Evolutionary conservation across 768 basidiomycete genomes (phyloP).

Genomic region (Mycena epipterygia): DNA sequence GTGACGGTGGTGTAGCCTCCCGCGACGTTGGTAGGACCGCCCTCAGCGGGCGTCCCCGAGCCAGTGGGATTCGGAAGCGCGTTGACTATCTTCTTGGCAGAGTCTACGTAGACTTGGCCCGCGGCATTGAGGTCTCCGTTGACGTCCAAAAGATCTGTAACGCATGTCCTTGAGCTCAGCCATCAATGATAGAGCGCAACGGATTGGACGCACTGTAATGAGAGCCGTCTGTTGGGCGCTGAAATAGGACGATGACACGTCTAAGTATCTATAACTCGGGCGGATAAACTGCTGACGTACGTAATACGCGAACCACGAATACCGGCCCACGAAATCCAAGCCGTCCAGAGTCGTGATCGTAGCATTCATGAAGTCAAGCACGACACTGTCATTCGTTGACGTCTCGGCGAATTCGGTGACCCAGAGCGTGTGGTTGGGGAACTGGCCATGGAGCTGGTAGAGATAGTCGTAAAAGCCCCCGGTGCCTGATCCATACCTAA

Average conservation of each 20-base stretch:
- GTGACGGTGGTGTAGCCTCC: slow-evolving; percentile 33
- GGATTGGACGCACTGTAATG: slow-evolving; percentile 58
- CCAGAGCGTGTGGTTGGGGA: slow-evolving; percentile 68
- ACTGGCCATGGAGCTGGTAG: slow-evolving; percentile 64
- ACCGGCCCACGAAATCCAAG: slow-evolving; percentile 71
- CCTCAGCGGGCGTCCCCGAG: slow-evolving; percentile 9
- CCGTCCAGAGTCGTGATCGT: slow-evolving; percentile 69
- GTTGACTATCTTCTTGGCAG: slow-evolving; percentile 53
- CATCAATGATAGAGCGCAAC: background rate
- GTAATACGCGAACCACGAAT: slow-evolving; percentile 74
- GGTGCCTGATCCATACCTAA: slow-evolving; percentile 70
- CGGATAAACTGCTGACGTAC: slow-evolving; percentile 45
- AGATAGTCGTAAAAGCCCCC: slow-evolving; percentile 69
- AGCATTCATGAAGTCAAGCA: slow-evolving; percentile 68
- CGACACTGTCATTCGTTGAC: slow-evolving; percentile 60
- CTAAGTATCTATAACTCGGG: slow-evolving; percentile 9
- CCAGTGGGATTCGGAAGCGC: slow-evolving; percentile 38
- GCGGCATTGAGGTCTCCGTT: slow-evolving; percentile 61
- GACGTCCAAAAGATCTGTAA: slow-evolving; percentile 58
- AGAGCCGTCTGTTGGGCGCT: slow-evolving; percentile 57
- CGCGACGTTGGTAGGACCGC: background rate
- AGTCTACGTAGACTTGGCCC: slow-evolving; percentile 60
- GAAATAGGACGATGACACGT: slow-evolving; percentile 17
- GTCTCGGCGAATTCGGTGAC: slow-evolving; percentile 76
- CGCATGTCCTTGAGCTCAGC: slow-evolving; percentile 6